A percentile compares a stretch with the other conserved stretches of the same genome.
phyloP scores from a whole-genome alignment of 345 rosid species.

The Brassica incana region DNA sequence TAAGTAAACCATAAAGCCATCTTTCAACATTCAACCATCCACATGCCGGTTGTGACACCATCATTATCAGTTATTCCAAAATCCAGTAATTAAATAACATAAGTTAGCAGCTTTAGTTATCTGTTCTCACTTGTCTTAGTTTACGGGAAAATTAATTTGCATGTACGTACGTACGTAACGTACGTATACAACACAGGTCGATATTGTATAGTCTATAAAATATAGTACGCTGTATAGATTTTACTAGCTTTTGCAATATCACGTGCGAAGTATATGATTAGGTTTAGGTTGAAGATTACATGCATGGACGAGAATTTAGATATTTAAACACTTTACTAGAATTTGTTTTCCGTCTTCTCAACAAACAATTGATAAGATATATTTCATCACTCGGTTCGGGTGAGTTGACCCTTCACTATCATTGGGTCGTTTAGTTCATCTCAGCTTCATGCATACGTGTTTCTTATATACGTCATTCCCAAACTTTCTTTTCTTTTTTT shows the following conservation, averaged over 20 bases:
- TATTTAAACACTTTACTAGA: not conserved
- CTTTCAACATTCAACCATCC: conserved; percentile 43
- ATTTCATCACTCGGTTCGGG: conserved; percentile 21
- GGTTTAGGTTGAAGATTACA: conserved; percentile 24
- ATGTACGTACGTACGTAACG: conserved; percentile 21
- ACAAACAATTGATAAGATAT: not conserved
- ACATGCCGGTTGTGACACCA: conserved; percentile 49
- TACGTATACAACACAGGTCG: conserved; percentile 1
- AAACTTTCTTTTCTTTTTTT: not conserved
- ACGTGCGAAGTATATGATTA: conserved; percentile 32
- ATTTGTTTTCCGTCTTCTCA: not conserved
- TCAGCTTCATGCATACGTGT: not conserved
- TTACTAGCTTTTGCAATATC: conserved; percentile 13
- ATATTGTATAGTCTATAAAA: conserved; percentile 2
- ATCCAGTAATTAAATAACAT: conserved; percentile 7
- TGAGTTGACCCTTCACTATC: conserved; percentile 16
- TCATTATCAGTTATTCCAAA: conserved; percentile 40
- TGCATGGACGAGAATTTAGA: conserved; percentile 14
- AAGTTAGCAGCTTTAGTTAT: conserved; percentile 21
- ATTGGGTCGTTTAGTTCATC: conserved; percentile 10
- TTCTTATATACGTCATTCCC: not conserved
- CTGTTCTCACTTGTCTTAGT: conserved; percentile 2
- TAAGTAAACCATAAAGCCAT: conserved; percentile 37
- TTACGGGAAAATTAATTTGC: conserved; percentile 2
- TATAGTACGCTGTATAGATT: conserved; percentile 10